These are phyloP conservation scores for Toxicodendron radicans DNA, from an alignment of 345 rosid genomes.

Conservation along the genomic window DNA sequence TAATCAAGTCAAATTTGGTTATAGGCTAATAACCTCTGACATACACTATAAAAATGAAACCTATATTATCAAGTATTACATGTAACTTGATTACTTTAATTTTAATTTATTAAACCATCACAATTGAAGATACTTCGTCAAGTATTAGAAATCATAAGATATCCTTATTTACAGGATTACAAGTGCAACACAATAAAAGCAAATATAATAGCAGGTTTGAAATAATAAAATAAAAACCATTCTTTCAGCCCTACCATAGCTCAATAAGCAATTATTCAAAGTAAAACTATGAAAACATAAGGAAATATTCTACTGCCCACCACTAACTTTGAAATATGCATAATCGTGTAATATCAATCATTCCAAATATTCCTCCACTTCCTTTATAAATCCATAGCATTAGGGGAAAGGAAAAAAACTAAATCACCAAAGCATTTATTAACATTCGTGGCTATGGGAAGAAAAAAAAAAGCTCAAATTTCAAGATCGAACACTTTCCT, in stretches of 20 bases:
- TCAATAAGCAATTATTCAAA: neutral
- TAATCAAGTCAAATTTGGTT: neutral
- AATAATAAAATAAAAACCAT: neutral
- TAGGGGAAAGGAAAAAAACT: no score
- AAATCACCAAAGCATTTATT: no score
- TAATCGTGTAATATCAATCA: no score
- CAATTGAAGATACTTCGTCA: neutral
- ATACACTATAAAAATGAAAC: neutral
- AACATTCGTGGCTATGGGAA: no score
- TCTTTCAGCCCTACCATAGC: neutral
- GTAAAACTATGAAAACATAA: neutral
- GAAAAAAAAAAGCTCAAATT: no score
- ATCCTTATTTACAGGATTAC: neutral
- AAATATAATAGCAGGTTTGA: neutral
- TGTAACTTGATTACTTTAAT: slow-evolving; percentile 1
- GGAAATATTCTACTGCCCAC: neutral
- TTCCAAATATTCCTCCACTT: no score
- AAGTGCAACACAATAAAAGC: neutral
- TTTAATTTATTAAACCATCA: neutral
- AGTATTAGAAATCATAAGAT: neutral
- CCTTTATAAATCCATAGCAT: no score
- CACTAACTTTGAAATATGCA: neutral
- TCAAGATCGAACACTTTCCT: no score
- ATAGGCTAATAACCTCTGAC: slow-evolving; percentile 19
- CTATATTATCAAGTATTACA: neutral